Evolutionary conservation across 257 asterid species (phyloP).

Genomic region (Hygrophila difformis): DNA sequence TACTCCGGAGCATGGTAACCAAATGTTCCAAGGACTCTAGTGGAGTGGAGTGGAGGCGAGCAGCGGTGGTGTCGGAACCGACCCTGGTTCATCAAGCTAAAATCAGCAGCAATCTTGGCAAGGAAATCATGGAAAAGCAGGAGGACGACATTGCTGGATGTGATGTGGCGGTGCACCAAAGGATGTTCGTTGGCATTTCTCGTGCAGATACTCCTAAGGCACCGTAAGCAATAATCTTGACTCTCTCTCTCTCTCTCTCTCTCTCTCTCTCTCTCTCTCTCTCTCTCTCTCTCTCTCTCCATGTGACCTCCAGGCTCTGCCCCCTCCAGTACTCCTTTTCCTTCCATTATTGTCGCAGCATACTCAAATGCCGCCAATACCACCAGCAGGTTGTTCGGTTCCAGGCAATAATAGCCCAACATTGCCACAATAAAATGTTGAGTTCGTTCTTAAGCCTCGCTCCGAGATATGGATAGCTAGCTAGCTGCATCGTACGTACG

Average conservation of each 20-base stretch:
- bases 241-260: too few species aligned
- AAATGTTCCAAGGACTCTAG: slow-evolving; percentile 84
- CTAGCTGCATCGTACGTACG: too few species aligned
- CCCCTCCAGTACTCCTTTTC: slow-evolving; percentile 90
- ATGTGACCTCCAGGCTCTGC: slow-evolving; percentile 99
- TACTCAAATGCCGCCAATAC: slow-evolving; percentile 63
- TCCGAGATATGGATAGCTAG: too few species aligned
- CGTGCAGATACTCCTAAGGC: slow-evolving; percentile 92
- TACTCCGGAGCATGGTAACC: slow-evolving; percentile 95
- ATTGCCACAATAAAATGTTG: slow-evolving; percentile 52
- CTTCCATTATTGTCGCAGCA: too few species aligned
- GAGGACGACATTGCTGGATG: slow-evolving; percentile 94
- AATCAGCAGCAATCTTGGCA: slow-evolving; percentile 84
- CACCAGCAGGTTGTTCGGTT: slow-evolving; percentile 48
- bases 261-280: too few species aligned
- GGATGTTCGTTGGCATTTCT: slow-evolving; percentile 81
- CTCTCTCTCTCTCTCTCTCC: too few species aligned
- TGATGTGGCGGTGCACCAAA: slow-evolving; percentile 76
- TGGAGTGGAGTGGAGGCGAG: slow-evolving; percentile 90
- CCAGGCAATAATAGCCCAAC: slow-evolving; percentile 84
- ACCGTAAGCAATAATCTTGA: slow-evolving; percentile 77
- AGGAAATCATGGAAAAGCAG: slow-evolving; percentile 74
- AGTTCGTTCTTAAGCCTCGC: slow-evolving; percentile 76
- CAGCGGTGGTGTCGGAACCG: slow-evolving; percentile 91
- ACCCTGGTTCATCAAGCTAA: slow-evolving; percentile 70